These are phyloP conservation scores for Symmetrospora coprosmae DNA, from an alignment of 768 basidiomycete genomes.

Conservation along the genomic window DNA sequence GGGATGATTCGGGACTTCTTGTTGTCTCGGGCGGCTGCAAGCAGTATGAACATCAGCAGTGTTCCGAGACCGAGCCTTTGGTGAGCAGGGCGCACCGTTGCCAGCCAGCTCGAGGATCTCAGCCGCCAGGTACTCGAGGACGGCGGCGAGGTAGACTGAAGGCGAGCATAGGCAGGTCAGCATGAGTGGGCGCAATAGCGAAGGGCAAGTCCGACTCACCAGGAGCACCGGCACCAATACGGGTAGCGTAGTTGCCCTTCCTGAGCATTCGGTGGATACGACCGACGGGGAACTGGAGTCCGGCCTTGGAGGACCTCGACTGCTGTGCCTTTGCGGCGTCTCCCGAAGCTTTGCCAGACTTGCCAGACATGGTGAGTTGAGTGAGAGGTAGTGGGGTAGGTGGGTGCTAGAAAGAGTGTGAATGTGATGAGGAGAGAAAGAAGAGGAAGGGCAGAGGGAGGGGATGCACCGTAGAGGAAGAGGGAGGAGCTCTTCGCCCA, in stretches of 20 bases:
- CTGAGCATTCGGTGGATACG: slow-evolving; percentile 66
- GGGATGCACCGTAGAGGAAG: too few species aligned
- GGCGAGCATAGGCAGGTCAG: not conserved
- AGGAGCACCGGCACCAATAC: slow-evolving; percentile 78
- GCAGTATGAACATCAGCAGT: not conserved
- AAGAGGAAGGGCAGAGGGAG: slow-evolving; percentile 6
- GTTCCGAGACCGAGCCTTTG: not conserved
- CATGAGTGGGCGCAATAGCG: slow-evolving; percentile 40
- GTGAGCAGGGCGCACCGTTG: slow-evolving; percentile 45
- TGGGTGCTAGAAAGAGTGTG: slow-evolving; percentile 25
- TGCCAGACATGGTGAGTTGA: slow-evolving; percentile 25
- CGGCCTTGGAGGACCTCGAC: slow-evolving; percentile 51
- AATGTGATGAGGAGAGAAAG: slow-evolving; percentile 36
- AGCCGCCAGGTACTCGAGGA: slow-evolving; percentile 72
- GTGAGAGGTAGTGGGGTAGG: slow-evolving; percentile 26
- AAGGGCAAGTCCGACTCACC: slow-evolving; percentile 83
- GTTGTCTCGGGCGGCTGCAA: slow-evolving; percentile 55
- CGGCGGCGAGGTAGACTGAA: slow-evolving; percentile 64
- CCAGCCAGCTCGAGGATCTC: slow-evolving; percentile 79
- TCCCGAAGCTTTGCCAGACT: slow-evolving; percentile 3
- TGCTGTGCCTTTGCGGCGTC: slow-evolving; percentile 15
- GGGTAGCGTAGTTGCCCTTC: slow-evolving; percentile 70
- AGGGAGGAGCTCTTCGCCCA: too few species aligned
- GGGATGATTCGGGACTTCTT: slow-evolving; percentile 91
- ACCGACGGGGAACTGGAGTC: slow-evolving; percentile 57